Evolutionary conservation across 306 rosid species (phyloP), one percentile per base, ranked within the genome.

Genomic region (Castanea sativa): DNA sequence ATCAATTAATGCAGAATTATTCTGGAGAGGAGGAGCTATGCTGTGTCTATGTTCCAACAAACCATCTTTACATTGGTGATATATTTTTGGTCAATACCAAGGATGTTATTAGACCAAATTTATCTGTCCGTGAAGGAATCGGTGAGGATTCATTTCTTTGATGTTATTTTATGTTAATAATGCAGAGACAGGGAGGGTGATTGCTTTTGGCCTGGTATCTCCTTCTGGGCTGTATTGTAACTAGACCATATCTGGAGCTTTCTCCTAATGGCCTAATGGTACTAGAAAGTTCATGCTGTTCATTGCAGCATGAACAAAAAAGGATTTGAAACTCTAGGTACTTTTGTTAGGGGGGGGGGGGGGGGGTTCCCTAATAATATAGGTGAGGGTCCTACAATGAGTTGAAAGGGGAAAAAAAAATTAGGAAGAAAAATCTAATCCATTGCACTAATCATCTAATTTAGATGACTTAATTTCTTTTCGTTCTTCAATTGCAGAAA

Each of bases 41-140:
- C 88, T 91, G 97, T 80, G 98, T 93, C 70, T 93, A 93, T 80
- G 94, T 93, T 83, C 98, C 98, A 57, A 93, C 98, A 3, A 93
- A 93, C 76, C 98, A 93, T 90, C 93, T 93, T 51, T 93, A 93
- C 82, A 91, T 93, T 21, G 98, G 98, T 55, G 98, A 93, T 88
- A 87, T 93, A 65, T 91, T 93, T 82, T 87, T 93, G 55, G 90
- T 91, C 73, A 90, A 84, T 79, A 73, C 93, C 69, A 85, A 87
- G 56, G 98, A 93, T 86, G 92, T 93, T 68, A 88, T 90, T 72
- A 88, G 98, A 71, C 98, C 98, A 32, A 93, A 91, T 82, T 79
- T 93, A 81, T 93, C 98, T 0, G 94, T 93, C 73, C 94, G 98
- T 73, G 98, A 93, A 89, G 98, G 98, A 83, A 93, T 93, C 67